Evolutionary conservation across 805 yeast genomes (phyloP).

Genomic region (Kluyveromyces dobzhanskii): DNA sequence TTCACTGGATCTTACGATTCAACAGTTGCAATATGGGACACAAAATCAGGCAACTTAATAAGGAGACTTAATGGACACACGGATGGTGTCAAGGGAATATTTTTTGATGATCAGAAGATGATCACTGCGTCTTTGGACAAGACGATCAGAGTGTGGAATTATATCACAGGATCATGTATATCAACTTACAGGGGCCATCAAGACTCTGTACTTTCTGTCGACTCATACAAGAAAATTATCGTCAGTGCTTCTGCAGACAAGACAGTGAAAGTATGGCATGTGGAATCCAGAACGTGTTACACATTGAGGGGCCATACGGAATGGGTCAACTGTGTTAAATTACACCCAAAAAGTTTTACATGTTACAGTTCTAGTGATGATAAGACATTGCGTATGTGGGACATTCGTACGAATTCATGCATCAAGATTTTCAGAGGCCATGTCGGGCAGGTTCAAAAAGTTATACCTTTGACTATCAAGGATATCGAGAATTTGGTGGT

Average conservation of each 20-base stretch:
- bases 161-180: slow-evolving; percentile 87
- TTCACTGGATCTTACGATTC: slow-evolving; percentile 93
- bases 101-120: slow-evolving; percentile 80
- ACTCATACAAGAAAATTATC: slow-evolving; percentile 69
- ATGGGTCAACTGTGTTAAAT: slow-evolving; percentile 84
- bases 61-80: slow-evolving; percentile 82
- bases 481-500: slow-evolving; percentile 47
- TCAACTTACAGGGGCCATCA: slow-evolving; percentile 91
- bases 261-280: slow-evolving; percentile 94
- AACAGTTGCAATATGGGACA: slow-evolving; percentile 88
- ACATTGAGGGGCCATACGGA: slow-evolving; percentile 90
- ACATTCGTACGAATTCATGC: slow-evolving; percentile 70
- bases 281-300: slow-evolving; percentile 84
- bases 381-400: slow-evolving; percentile 92
- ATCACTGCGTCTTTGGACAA: slow-evolving; percentile 89
- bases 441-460: slow-evolving; percentile 89
- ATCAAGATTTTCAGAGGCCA: slow-evolving; percentile 77
- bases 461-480: slow-evolving; percentile 72
- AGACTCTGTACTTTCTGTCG: slow-evolving; percentile 78
- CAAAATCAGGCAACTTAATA: slow-evolving; percentile 66
- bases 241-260: slow-evolving; percentile 92
- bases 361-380: slow-evolving; percentile 88
- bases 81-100: slow-evolving; percentile 77
- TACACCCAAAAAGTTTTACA: slow-evolving; percentile 70
- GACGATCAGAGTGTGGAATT: slow-evolving; percentile 93